A percentile compares a stretch with the other conserved stretches of the same genome.
phyloP scores from a whole-genome alignment of 202 grass and related monocot genomes.

The Carex arenaria region DNA sequence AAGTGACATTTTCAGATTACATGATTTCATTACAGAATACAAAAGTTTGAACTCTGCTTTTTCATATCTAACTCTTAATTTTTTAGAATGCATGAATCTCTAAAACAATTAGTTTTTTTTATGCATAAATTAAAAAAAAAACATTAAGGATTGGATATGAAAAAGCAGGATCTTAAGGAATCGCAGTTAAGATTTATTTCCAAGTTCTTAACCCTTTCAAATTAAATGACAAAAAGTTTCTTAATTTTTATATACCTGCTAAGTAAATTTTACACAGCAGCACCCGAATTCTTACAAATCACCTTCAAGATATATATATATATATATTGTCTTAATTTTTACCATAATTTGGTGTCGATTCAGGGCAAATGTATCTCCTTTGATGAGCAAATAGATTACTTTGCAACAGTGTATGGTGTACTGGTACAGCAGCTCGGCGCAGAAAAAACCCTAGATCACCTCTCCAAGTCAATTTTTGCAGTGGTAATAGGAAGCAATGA shows the following conservation, averaged over 20 bases:
- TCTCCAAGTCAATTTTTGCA: constrained; percentile 46
- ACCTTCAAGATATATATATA: not conserved
- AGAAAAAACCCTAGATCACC: constrained; percentile 16
- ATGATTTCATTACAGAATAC: not conserved
- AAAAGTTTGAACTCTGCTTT: not conserved
- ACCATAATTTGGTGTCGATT: not conserved
- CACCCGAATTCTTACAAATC: not conserved
- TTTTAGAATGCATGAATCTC: too few relatives aligned
- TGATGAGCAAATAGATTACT: constrained; percentile 55
- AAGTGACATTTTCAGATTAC: not conserved
- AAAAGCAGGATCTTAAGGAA: too few relatives aligned
- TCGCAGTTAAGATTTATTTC: too few relatives aligned
- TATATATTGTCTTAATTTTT: not conserved
- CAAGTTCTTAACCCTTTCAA: not conserved
- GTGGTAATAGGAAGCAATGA: constrained; percentile 77
- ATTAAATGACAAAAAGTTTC: not conserved
- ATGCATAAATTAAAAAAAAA: too few relatives aligned
- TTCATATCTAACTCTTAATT: too few relatives aligned
- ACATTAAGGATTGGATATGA: too few relatives aligned
- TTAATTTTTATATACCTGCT: not conserved
- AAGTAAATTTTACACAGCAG: not conserved
- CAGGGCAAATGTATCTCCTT: constrained; percentile 58
- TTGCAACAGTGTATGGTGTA: constrained; percentile 3
- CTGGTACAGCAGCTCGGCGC: constrained; percentile 38
- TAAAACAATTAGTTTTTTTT: too few relatives aligned